Evolutionary conservation across 2,329 filamentous ascomycete genomes (phyloP), one percentile per base, ranked within the genome.

Genomic region (Diaporthe capsici): DNA sequence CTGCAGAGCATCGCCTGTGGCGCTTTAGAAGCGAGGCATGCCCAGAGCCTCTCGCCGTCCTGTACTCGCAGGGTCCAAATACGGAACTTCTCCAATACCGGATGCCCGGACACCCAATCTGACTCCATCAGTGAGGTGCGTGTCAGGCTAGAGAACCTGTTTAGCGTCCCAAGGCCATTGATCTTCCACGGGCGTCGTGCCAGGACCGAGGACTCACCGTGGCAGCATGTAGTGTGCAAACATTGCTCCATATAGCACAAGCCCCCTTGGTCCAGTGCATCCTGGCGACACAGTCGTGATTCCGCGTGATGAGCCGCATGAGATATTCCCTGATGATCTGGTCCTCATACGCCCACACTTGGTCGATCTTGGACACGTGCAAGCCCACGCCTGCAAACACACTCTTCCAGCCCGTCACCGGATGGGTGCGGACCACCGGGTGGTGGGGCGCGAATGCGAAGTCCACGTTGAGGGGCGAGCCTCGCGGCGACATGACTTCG

Each of bases 371-470:
- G 57, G 85, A 81, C 0, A 88, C 86, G 79, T 90, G 88, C 28
- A 86, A 85, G 17, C 88, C 89, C 1, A 89, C 84, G 28, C 61
- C 61, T 3, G 87, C 87, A 78, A 90, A 91, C 44, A 90, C 81
- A 55, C 84, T 86, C 81, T 90, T 90, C 89, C 89, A 91, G 2
- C 89, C 89, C 0, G 89, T 91, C 0, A 91, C 88, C 0, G 89
- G 89, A 80, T 91, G 91, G 13, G 89, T 91, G 55, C 89, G 86
- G 34, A 91, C 81, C 5, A 91, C 87, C 0, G 89, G 89, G 80
- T 91, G 89, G 5, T 88, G 80, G 25, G 89, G 88, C 73, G 85
- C 84, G 75, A 91, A 84, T 3, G 84, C 80, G 3, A 82, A 80
- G 61, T 88, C 89, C 3, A 87, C 80, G 76, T 91, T 91, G 76